Evolutionary conservation across 495 filamentous ascomycete species (phyloP).

Genomic region (Daldinia loculata): DNA sequence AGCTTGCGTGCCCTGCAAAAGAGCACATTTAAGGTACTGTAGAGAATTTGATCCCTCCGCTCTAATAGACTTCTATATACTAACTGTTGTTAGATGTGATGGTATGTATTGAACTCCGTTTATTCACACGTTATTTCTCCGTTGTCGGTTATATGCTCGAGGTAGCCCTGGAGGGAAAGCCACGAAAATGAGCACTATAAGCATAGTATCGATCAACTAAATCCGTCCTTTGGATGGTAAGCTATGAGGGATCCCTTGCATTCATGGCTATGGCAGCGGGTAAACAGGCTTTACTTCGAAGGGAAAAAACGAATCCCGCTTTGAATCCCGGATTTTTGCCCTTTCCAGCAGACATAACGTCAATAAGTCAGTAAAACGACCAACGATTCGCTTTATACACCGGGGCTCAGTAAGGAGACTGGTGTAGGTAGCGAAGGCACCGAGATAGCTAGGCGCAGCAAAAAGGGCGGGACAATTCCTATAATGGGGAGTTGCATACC

Average conservation of each 20-base stretch:
- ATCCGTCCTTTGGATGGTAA: background rate
- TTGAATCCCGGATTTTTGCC: background rate
- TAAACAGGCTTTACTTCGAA: constrained; percentile 2
- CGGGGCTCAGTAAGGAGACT: background rate
- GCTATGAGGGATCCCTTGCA: background rate
- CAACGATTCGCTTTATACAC: background rate
- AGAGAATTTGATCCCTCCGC: constrained; percentile 33
- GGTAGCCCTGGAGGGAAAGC: background rate
- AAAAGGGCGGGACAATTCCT: background rate
- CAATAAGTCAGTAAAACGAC: background rate
- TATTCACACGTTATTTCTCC: constrained; percentile 16
- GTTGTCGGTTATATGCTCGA: constrained; percentile 20
- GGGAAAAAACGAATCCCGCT: background rate
- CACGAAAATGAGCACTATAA: background rate
- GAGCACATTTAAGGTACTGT: constrained; percentile 79
- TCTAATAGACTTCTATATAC: constrained; percentile 20
- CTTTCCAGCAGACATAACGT: constrained; percentile 6
- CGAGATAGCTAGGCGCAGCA: background rate
- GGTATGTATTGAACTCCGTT: constrained; percentile 53
- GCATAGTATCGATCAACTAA: background rate
- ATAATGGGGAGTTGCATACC: background rate
- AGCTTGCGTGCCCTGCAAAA: constrained; percentile 97
- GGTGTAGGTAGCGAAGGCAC: background rate
- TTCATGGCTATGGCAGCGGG: background rate
- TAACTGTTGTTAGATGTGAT: constrained; percentile 55